A percentile compares a stretch with the other conserved stretches of the same genome.
Evolutionary conservation across 2,329 filamentous ascomycete species (phyloP).

Genomic region (Pyrenophora tritici-repentis): DNA sequence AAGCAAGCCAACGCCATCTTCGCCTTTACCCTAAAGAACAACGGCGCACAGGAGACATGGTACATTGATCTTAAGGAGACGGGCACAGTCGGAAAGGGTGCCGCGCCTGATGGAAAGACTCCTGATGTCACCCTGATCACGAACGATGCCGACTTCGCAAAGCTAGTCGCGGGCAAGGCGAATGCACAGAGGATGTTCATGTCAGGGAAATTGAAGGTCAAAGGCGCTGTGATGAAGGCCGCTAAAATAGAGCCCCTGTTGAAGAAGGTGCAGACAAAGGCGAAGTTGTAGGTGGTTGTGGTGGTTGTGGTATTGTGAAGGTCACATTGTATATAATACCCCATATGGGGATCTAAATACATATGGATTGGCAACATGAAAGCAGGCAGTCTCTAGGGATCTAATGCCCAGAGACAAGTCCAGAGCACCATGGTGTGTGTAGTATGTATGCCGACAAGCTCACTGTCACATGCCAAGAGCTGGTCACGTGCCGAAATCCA

Average conservation of each 20-base stretch:
- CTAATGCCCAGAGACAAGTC: too few species aligned
- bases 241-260: conserved; percentile 89
- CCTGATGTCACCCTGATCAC: conserved; percentile 85
- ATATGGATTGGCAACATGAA: too few species aligned
- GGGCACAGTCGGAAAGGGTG: conserved; percentile 78
- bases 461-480: too few species aligned
- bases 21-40: conserved; percentile 91
- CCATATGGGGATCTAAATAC: background rate
- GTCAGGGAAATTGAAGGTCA: conserved; percentile 97
- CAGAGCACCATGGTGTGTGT: too few species aligned
- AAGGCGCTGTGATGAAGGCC: conserved; percentile 98
- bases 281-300: conserved; percentile 43
- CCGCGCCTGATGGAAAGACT: conserved; percentile 71
- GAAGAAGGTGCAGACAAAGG: conserved; percentile 45
- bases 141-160: conserved; percentile 83
- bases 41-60: conserved; percentile 82
- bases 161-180: conserved; percentile 82
- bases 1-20: conserved; percentile 88
- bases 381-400: too few species aligned
- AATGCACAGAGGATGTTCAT: conserved; percentile 97
- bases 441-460: too few species aligned
- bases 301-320: background rate
- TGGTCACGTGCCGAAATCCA: too few species aligned
- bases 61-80: conserved; percentile 93
- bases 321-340: too few species aligned